Evolutionary conservation across 106 monocot species (phyloP), one percentile per base, ranked within the genome.

Genomic region (Triglochin maritima): DNA sequence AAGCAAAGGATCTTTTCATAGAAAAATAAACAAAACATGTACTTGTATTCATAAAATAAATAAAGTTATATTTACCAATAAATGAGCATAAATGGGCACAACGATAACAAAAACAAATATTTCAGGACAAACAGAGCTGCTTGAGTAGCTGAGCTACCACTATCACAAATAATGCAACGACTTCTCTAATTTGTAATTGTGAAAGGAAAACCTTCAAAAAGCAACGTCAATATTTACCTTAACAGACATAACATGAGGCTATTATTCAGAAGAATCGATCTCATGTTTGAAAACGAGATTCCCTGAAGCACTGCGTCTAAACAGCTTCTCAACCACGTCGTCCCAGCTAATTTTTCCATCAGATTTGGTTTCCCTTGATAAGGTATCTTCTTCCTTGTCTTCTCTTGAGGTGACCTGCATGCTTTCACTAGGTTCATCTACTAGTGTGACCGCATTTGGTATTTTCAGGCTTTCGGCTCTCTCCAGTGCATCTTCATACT

Each of bases 401-500:
- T 77, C 56, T 3, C 76, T n/a, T 44, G 44, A 47, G 2, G 44
- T 6, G 1, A 59, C 29, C 13, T 43, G 47, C 9, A 53, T 47
- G 0, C 17, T 69, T 10, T 51, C 67, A 2, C n/a, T 17, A 12
- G 65, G 7, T 8, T 69, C 76, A 45, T 83, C 79, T 9, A 70
- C 46, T 16, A 72, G 71, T 9, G 79, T 53, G 52, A 72, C 71
- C 0, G 90, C 87, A 65, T 91, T 74, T 2, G 90, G 90, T 9
- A 96, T 71, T 7, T 91, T 61, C 70, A 91, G 68, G 67, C 71
- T 88, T 49, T 75, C 74, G 43, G 87, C 85, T 59, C 80, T 81
- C 69, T 84, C 78, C 6, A 96, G 60, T 3, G 95, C 95, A 42
- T 79, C 70, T 54, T 68, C 86, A 82, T 96, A 85, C 49, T 96